These are phyloP conservation scores for Carpinus viminea DNA, from an alignment of 306 rosid species.

Conservation along the genomic window DNA sequence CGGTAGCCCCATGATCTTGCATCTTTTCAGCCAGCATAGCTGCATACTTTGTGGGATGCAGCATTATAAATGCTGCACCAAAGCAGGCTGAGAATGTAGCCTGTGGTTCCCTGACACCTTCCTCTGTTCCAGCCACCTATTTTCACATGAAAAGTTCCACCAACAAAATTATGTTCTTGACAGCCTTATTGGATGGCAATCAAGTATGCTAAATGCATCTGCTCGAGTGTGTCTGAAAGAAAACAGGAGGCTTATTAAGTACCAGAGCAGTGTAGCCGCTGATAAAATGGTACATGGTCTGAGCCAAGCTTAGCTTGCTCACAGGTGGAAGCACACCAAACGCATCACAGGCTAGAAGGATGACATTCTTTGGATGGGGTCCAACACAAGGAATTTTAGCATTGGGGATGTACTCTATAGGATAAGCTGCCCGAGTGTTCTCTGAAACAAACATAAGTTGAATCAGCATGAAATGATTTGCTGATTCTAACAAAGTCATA, in stretches of 20 bases:
- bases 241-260: conserved; percentile 22
- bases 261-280: conserved; percentile 96
- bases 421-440: conserved; percentile 91
- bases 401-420: conserved; percentile 91
- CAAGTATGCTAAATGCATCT: not conserved
- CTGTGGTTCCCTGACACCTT: conserved; percentile 88
- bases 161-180: not conserved
- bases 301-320: conserved; percentile 81
- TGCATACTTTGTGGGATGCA: conserved; percentile 89
- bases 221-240: not conserved
- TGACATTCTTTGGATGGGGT: conserved; percentile 86
- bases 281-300: conserved; percentile 96
- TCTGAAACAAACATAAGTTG: conserved; percentile 42
- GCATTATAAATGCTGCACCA: conserved; percentile 92
- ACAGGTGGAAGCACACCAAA: conserved; percentile 95
- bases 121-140: conserved; percentile 94
- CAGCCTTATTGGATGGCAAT: not conserved
- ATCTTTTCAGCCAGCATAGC: conserved; percentile 94
- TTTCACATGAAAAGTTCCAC: not conserved
- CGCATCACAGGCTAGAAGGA: conserved; percentile 90
- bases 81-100: conserved; percentile 98
- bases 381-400: conserved; percentile 90
- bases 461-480: not conserved
- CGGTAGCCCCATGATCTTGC: conserved; percentile 82
- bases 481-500: no score